Evolutionary conservation across 2,329 filamentous ascomycete species (phyloP), one percentile per base, ranked within the genome.

Genomic region (Colletotrichum cereale): DNA sequence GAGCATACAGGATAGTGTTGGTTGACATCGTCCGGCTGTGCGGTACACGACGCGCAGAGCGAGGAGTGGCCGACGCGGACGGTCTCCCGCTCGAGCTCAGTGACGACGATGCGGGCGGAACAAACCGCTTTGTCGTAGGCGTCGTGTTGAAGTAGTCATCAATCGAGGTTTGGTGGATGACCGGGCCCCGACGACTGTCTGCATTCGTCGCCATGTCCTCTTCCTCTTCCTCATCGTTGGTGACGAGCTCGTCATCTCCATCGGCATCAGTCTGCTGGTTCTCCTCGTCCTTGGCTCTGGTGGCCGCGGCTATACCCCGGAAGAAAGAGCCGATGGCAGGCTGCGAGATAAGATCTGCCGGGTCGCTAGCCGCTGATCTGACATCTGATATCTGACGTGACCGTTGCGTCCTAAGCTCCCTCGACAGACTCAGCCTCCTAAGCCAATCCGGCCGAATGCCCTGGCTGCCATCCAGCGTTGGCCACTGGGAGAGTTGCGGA

Each of bases 241-340:
- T 95, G 16, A 93, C 88, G n/a, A 95, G 84, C 80, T 98, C 95
- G 76, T 97, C 95, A 76, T 98, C 95, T 0, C 94, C 94, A 78
- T 97, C 94, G 8, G 91, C 93, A 77, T 96, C 94, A 0, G 93
- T 95, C 69, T 95, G 90, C 55, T 88, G 86, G 74, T 87, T 87
- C 82, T 47, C 80, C 82, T 34, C 81, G 79, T 74, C 52, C 83
- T 83, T 64, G 31, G 70, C 61, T 38, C 48, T 65, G 38, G 70
- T 64, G 29, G 70, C 70, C 36, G 67, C 67, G 66, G 67, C 66
- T 62, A 72, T 52, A 18, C 67, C 67, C 34, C 70, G 60, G 68
- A 71, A 71, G 47, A 71, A 71, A 24, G 68, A 71, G 5, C 68
- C 68, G 47, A 71, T 68, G 44, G 68, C 65, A 24, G 68, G 63